phyloP scores from a whole-genome alignment of 2,329 filamentous ascomycete species.

The Metarhizium guizhouense region DNA sequence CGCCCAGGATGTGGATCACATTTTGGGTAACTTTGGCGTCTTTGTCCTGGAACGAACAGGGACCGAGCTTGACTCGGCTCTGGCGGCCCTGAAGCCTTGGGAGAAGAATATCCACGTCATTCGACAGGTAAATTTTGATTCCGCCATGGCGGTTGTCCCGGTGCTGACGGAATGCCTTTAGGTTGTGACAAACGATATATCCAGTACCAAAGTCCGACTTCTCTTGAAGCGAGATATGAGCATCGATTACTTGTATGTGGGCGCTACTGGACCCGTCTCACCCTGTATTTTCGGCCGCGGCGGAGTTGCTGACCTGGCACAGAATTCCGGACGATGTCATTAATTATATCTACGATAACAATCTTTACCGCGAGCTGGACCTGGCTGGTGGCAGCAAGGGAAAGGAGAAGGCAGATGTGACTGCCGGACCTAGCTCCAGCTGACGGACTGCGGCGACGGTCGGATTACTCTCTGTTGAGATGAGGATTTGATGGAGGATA shows the following conservation, averaged over 20 bases:
- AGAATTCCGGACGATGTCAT: too few relatives aligned
- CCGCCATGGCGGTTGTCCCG: too few relatives aligned
- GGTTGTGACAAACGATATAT: constrained; percentile 31
- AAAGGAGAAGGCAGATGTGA: constrained; percentile 12
- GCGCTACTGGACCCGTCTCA: too few relatives aligned
- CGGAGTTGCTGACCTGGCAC: too few relatives aligned
- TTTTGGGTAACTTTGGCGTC: constrained; percentile 72
- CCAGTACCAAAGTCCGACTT: constrained; percentile 72
- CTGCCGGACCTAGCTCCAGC: constrained; percentile 17
- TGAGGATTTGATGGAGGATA: too few relatives aligned
- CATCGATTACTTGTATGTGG: constrained; percentile 52
- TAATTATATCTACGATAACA: too few relatives aligned
- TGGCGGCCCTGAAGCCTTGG: constrained; percentile 73
- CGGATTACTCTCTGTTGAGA: too few relatives aligned
- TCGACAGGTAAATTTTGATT: constrained; percentile 32
- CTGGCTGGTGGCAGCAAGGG: constrained; percentile 15
- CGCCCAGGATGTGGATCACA: constrained; percentile 75
- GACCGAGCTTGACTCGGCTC: constrained; percentile 80
- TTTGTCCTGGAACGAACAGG: constrained; percentile 84
- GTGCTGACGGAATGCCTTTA: too few relatives aligned
- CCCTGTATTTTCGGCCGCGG: too few relatives aligned
- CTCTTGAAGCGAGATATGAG: constrained; percentile 75
- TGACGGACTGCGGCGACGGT: constrained; percentile 9
- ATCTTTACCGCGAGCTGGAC: constrained; percentile 7
- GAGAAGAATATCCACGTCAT: constrained; percentile 83